phyloP scores from a whole-genome alignment of 2,329 filamentous ascomycete genomes.

The Exophiala sideris region DNA sequence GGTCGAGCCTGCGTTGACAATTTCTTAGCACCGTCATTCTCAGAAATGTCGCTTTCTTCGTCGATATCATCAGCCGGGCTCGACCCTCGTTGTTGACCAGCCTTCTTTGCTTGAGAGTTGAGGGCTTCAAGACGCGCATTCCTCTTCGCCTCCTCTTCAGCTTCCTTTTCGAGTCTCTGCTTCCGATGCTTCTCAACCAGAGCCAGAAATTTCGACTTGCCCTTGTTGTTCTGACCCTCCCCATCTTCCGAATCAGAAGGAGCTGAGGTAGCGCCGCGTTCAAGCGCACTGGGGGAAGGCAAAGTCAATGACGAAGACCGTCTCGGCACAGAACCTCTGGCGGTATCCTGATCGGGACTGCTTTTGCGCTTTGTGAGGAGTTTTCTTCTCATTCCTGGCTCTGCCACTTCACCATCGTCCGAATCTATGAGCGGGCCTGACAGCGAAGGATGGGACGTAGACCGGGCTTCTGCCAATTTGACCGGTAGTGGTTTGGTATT shows the following conservation, averaged over 20 bases:
- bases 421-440: background rate
- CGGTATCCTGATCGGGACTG: slow-evolving; percentile 30
- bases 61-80: slow-evolving; percentile 41
- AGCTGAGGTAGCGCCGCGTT: slow-evolving; percentile 23
- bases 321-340: slow-evolving; percentile 10
- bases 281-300: slow-evolving; percentile 33
- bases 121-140: slow-evolving; percentile 34
- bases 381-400: slow-evolving; percentile 32
- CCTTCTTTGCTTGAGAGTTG: slow-evolving; percentile 27
- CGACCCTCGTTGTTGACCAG: slow-evolving; percentile 30
- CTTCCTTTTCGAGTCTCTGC: slow-evolving; percentile 66
- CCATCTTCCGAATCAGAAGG: slow-evolving; percentile 26
- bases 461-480: slow-evolving; percentile 8
- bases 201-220: slow-evolving; percentile 64
- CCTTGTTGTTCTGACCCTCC: slow-evolving; percentile 28
- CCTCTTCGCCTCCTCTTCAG: slow-evolving; percentile 45
- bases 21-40: slow-evolving; percentile 62
- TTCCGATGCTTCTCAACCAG: slow-evolving; percentile 70
- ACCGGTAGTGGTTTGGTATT: background rate
- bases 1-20: slow-evolving; percentile 61
- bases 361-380: slow-evolving; percentile 34
- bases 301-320: slow-evolving; percentile 46
- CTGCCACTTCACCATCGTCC: slow-evolving; percentile 28
- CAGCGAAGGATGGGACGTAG: background rate
- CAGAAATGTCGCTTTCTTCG: slow-evolving; percentile 56